Evolutionary conservation across 176 grass and related monocot genomes (phyloP).

Genomic region (Oryza punctata): DNA sequence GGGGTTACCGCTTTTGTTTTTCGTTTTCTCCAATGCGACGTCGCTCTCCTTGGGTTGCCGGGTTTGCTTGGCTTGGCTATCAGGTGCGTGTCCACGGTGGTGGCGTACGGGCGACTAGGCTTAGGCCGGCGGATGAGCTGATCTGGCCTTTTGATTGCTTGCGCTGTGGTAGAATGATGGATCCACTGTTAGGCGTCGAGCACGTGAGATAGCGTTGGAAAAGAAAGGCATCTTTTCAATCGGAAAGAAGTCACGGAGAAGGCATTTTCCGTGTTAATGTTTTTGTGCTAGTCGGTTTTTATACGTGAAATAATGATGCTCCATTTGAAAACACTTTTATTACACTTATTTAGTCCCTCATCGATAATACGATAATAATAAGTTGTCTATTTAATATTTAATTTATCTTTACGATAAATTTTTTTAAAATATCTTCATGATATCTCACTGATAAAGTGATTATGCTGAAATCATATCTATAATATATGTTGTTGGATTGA

Average conservation of each 20-base stretch:
- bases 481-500: too few relatives aligned
- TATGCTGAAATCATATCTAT: too few relatives aligned
- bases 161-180: not conserved
- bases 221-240: too few relatives aligned
- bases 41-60: conserved; percentile 23
- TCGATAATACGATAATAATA: too few relatives aligned
- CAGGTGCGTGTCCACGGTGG: not conserved
- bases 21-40: not conserved
- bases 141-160: not conserved
- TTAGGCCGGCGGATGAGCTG: not conserved
- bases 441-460: too few relatives aligned
- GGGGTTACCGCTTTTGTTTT: not conserved
- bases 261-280: not conserved
- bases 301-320: too few relatives aligned
- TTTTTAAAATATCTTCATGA: too few relatives aligned
- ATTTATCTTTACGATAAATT: too few relatives aligned
- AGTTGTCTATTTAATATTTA: too few relatives aligned
- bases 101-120: not conserved
- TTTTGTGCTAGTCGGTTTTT: not conserved
- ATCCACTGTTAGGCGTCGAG: not conserved
- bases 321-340: too few relatives aligned
- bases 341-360: too few relatives aligned
- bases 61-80: not conserved
- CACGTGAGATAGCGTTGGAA: not conserved
- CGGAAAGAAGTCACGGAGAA: too few relatives aligned